phyloP scores from a whole-genome alignment of 108 stramenopile genomes.

The Mayamaea pseudoterrestris region DNA sequence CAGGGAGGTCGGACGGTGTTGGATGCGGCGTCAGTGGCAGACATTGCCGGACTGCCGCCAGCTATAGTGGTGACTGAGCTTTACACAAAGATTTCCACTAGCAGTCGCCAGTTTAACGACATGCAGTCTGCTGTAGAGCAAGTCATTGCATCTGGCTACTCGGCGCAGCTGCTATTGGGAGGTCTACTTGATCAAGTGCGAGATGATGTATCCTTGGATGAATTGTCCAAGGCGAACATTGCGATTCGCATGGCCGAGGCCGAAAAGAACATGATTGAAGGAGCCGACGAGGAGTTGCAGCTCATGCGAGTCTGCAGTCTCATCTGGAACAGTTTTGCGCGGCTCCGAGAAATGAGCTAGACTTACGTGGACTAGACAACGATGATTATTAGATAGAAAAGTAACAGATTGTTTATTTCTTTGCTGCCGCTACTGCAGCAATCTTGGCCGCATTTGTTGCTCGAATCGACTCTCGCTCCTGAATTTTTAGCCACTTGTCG shows the following conservation, averaged over 20 bases:
- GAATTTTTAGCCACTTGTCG: conserved; percentile 37
- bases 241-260: conserved; percentile 82
- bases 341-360: not conserved
- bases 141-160: conserved; percentile 74
- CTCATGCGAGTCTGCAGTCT: conserved; percentile 81
- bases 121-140: conserved; percentile 69
- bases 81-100: conserved; percentile 23
- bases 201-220: conserved; percentile 33
- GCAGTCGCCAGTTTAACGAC: conserved; percentile 22
- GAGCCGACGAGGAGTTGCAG: conserved; percentile 92
- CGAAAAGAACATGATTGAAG: conserved; percentile 88
- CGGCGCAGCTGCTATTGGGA: conserved; percentile 61
- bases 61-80: conserved; percentile 37
- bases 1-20: conserved; percentile 16
- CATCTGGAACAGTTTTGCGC: conserved; percentile 40
- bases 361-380: not conserved
- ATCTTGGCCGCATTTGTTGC: no score
- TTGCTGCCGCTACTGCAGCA: no score
- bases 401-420: no score
- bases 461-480: conserved; percentile 6
- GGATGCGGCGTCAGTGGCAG: conserved; percentile 43
- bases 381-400: not conserved
- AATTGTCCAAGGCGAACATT: conserved; percentile 78
- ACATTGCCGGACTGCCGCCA: conserved; percentile 73
- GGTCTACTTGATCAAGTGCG: conserved; percentile 43